These are phyloP conservation scores for Ganoderma lingzhi DNA, from an alignment of 1,284 basidiomycete genomes.

Conservation along the genomic window DNA sequence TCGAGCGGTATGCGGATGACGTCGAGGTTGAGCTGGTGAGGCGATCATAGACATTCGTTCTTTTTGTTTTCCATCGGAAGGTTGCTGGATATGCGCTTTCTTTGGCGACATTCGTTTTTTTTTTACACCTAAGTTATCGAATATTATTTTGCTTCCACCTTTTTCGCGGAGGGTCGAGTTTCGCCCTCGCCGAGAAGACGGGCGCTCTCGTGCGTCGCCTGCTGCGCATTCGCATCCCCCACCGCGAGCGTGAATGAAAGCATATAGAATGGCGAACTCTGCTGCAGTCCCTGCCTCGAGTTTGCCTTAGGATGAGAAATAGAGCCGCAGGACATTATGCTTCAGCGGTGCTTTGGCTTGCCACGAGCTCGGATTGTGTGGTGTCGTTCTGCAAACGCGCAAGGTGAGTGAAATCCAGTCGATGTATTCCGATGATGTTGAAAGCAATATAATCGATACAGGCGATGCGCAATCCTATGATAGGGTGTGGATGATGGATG, in stretches of 20 bases:
- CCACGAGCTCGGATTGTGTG: not conserved
- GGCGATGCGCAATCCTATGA: not conserved
- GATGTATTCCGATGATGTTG: slow-evolving; percentile 9
- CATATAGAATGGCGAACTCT: no score
- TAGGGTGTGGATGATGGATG: not conserved
- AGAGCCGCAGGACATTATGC: not conserved
- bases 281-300: not conserved
- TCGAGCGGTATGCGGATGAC: not conserved
- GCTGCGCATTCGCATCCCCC: not conserved
- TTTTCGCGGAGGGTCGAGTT: no score
- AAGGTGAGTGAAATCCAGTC: not conserved
- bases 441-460: slow-evolving; percentile 15
- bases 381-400: not conserved
- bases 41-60: not conserved
- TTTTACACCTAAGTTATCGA: not conserved
- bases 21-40: not conserved
- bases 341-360: not conserved
- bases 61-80: not conserved
- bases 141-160: not conserved
- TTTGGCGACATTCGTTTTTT: not conserved
- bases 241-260: not conserved
- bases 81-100: not conserved
- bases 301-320: no score
- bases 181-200: no score
- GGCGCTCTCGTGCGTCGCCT: not conserved